A percentile compares a stretch with the other conserved stretches of the same genome.
phyloP scores from a whole-genome alignment of 768 basidiomycete genomes.

The Infundibulicybe gibba region DNA sequence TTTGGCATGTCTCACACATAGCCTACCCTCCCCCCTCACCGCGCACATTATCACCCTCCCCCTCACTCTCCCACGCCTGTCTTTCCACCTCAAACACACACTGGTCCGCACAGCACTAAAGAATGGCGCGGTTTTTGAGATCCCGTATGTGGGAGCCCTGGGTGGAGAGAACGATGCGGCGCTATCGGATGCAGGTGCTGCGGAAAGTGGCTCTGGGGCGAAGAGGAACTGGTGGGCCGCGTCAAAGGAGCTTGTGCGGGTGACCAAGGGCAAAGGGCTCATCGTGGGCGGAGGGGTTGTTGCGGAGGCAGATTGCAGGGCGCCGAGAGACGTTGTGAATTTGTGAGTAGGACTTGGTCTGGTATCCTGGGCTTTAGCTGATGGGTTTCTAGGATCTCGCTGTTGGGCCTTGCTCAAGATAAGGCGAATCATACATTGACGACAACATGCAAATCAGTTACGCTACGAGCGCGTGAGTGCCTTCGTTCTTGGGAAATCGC shows the following conservation, averaged over 20 bases:
- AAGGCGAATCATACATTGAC: constrained; percentile 60
- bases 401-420: constrained; percentile 70
- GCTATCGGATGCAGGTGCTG: constrained; percentile 41
- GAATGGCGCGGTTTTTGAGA: constrained; percentile 82
- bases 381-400: constrained; percentile 43
- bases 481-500: neutral
- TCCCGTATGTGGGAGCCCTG: constrained; percentile 72
- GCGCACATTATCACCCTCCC: constrained; percentile 81
- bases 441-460: constrained; percentile 58
- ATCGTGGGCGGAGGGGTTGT: constrained; percentile 68
- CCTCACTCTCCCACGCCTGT: constrained; percentile 70
- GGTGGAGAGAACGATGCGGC: constrained; percentile 54
- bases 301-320: constrained; percentile 60
- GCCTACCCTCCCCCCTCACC: constrained; percentile 69
- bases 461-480: constrained; percentile 69
- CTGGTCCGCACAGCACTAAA: constrained; percentile 76
- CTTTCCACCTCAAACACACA: constrained; percentile 82
- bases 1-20: constrained; percentile 77
- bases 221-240: constrained; percentile 87
- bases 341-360: constrained; percentile 41
- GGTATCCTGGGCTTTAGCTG: neutral
- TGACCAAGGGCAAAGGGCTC: constrained; percentile 77
- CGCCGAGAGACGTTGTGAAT: constrained; percentile 72
- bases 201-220: constrained; percentile 47
- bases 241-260: constrained; percentile 71